Conservation (phyloP, 2,329 filamentous ascomycete genomes). For the Thelonectria rubi region DNA sequence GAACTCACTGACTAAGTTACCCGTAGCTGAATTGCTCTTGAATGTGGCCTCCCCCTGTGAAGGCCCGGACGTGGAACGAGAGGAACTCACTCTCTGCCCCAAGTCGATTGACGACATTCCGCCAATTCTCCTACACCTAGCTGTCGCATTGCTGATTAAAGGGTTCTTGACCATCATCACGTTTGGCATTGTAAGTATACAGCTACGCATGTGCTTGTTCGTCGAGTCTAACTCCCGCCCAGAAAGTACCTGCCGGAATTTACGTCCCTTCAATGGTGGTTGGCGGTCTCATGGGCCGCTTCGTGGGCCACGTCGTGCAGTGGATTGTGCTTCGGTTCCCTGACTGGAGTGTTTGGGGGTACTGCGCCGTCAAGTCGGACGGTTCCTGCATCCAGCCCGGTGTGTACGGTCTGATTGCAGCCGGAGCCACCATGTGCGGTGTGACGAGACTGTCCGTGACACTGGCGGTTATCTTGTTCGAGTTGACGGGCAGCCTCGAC, state of each 20-base stretch:
- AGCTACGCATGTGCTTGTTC: neutral
- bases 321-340: conserved; percentile 80
- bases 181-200: conserved; percentile 77
- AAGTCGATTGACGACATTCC: conserved; percentile 78
- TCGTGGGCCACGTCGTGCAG: conserved; percentile 87
- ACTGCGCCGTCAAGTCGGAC: conserved; percentile 74
- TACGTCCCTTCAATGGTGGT: conserved; percentile 99
- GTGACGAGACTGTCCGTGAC: conserved; percentile 94
- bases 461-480: conserved; percentile 92
- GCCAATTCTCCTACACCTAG: conserved; percentile 74
- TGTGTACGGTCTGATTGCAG: conserved; percentile 95
- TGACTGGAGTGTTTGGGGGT: conserved; percentile 75
- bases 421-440: conserved; percentile 97
- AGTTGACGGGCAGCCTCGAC: conserved; percentile 92
- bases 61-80: conserved; percentile 68
- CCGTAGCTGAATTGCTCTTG: conserved; percentile 89
- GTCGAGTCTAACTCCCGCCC: conserved; percentile 31
- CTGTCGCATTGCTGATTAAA: conserved; percentile 88
- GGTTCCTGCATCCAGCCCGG: conserved; percentile 92
- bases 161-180: conserved; percentile 87
- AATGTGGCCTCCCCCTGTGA: conserved; percentile 91
- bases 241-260: conserved; percentile 94
- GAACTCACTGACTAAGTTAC: conserved; percentile 89
- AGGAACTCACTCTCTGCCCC: conserved; percentile 81
- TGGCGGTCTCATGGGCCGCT: conserved; percentile 87